These are phyloP conservation scores for Hypseocharis bilobata DNA, from an alignment of 441 rosid species.

Conservation along the genomic window DNA sequence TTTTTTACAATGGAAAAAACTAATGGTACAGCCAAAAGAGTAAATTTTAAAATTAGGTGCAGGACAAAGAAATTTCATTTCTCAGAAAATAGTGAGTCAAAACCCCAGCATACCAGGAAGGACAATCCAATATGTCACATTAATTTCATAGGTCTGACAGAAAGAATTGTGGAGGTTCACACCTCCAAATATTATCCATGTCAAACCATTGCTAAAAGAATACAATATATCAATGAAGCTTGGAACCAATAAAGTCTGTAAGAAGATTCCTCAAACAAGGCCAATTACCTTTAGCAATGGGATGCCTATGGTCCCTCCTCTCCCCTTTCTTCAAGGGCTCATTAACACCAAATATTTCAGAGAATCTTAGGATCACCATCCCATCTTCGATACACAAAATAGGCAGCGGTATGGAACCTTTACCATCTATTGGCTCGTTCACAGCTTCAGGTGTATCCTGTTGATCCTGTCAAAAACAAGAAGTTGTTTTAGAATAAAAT, in stretches of 20 bases:
- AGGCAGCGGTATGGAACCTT: conserved; percentile 57
- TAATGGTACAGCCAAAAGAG: too few species aligned
- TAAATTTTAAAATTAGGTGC: too few species aligned
- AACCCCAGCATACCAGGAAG: not conserved
- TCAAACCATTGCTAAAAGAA: not conserved
- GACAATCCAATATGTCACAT: not conserved
- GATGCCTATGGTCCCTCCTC: conserved; percentile 54
- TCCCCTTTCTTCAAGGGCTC: conserved; percentile 58
- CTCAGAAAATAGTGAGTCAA: not conserved
- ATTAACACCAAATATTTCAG: conserved; percentile 87
- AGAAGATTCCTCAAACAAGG: conserved; percentile 8
- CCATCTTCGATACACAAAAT: conserved; percentile 79
- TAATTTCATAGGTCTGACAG: not conserved
- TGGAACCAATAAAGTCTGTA: not conserved
- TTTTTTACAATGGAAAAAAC: too few species aligned
- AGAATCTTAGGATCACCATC: conserved; percentile 69
- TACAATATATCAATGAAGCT: conserved; percentile 5
- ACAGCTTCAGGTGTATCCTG: conserved; percentile 43
- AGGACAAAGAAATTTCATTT: not conserved
- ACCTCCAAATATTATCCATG: not conserved
- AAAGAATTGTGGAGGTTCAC: not conserved
- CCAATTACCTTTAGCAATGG: conserved; percentile 48
- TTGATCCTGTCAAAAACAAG: conserved; percentile 12
- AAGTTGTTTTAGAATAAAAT: not conserved
- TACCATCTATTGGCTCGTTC: conserved; percentile 39